phyloP scores from a whole-genome alignment of 1,284 basidiomycete genomes.

The Fomitopsis schrenkii region DNA sequence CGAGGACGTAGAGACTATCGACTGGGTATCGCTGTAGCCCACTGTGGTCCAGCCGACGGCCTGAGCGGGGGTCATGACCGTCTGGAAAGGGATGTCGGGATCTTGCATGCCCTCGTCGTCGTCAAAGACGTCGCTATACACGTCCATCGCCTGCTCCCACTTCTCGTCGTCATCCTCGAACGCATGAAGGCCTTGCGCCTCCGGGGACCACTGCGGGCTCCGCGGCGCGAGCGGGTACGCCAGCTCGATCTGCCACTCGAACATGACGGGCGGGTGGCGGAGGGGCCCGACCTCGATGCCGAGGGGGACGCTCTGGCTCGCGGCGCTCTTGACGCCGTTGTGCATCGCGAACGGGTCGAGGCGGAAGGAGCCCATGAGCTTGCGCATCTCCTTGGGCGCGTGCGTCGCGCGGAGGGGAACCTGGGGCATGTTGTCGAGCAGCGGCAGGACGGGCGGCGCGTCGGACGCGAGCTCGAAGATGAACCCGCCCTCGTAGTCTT shows the following conservation, averaged over 20 bases:
- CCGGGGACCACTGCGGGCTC: constrained; percentile 1
- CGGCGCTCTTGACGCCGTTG: constrained; percentile 33
- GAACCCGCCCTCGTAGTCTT: constrained; percentile 20
- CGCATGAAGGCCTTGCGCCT: neutral
- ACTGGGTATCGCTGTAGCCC: constrained; percentile 4
- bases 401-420: constrained; percentile 72
- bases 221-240: constrained; percentile 15
- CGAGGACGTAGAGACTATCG: neutral
- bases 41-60: constrained; percentile 18
- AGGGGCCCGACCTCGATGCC: constrained; percentile 27
- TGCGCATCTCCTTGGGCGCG: constrained; percentile 59
- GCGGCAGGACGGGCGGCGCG: constrained; percentile 12
- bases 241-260: constrained; percentile 26
- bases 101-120: constrained; percentile 1
- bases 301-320: constrained; percentile 16
- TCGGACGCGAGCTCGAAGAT: constrained; percentile 28
- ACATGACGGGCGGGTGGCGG: constrained; percentile 15
- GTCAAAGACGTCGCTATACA: constrained; percentile 2
- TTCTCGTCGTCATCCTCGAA: constrained; percentile 8
- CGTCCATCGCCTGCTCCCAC: constrained; percentile 12
- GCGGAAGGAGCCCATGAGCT: constrained; percentile 72
- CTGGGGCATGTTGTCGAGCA: constrained; percentile 39
- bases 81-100: constrained; percentile 13
- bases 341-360: constrained; percentile 74
- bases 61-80: constrained; percentile 24